These are phyloP conservation scores for Suhomyces sp. DNA, from an alignment of 805 yeast genomes.

Conservation along the genomic window DNA sequence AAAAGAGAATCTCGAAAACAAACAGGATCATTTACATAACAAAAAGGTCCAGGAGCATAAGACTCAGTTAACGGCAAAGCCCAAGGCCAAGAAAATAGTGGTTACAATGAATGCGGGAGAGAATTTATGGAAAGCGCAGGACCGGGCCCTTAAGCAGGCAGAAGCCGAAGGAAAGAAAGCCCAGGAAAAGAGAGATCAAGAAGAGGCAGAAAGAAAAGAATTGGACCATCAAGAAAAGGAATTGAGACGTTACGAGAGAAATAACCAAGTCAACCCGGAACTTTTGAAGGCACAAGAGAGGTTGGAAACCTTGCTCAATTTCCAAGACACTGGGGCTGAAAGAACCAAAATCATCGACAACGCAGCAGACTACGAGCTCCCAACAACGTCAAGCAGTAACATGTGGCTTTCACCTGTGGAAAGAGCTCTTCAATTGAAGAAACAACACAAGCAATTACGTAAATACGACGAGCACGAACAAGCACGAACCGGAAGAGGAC, in stretches of 20 bases:
- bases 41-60: conserved; percentile 20
- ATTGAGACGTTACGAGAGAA: conserved; percentile 41
- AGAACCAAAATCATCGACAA: conserved; percentile 91
- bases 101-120: conserved; percentile 58
- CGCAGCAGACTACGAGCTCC: conserved; percentile 81
- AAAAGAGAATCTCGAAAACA: conserved; percentile 32
- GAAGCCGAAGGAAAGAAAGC: conserved; percentile 44
- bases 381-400: conserved; percentile 44
- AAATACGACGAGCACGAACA: conserved; percentile 59
- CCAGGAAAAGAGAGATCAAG: conserved; percentile 21
- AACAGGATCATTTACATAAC: conserved; percentile 20
- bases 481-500: conserved; percentile 68
- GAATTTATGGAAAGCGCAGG: conserved; percentile 68
- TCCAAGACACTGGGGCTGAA: conserved; percentile 84
- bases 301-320: conserved; percentile 69
- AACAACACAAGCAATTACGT: conserved; percentile 74
- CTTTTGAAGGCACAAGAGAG: conserved; percentile 68
- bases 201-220: conserved; percentile 28
- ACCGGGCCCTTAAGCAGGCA: conserved; percentile 56
- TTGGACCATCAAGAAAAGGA: conserved; percentile 43
- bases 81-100: conserved; percentile 40
- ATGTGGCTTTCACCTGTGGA: conserved; percentile 88
- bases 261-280: conserved; percentile 52
- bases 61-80: conserved; percentile 2
- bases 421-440: conserved; percentile 80